A percentile compares a stretch with the other conserved stretches of the same genome.
These are phyloP conservation scores for Pseudogymnoascus sp. DNA, from an alignment of 2,329 filamentous ascomycete species.

Conservation along the genomic window DNA sequence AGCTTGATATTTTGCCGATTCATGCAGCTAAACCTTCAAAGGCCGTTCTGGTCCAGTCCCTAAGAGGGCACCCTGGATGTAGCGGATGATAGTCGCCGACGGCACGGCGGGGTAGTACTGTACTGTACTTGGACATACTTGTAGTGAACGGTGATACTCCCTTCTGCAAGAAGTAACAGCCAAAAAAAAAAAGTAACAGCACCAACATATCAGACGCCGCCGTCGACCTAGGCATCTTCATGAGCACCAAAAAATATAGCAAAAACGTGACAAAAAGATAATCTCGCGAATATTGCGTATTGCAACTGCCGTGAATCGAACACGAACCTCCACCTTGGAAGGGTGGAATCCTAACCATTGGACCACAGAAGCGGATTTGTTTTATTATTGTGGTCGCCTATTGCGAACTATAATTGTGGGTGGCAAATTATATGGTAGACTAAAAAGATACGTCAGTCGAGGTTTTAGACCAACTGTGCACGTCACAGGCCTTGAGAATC, in stretches of 20 bases:
- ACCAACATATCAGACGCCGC: neutral
- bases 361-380: slow-evolving; percentile 4
- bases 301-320: slow-evolving; percentile 8
- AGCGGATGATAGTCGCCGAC: neutral
- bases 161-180: neutral
- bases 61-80: neutral
- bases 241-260: neutral
- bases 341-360: slow-evolving; percentile 13
- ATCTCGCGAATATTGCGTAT: neutral
- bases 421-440: neutral
- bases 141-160: neutral
- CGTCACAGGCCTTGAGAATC: too few species aligned
- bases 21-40: neutral
- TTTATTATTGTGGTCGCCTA: neutral
- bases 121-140: neutral
- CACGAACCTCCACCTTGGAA: slow-evolving; percentile 8
- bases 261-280: neutral
- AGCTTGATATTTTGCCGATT: neutral
- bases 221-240: neutral
- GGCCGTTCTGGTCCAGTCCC: neutral
- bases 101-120: neutral
- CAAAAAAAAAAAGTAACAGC: neutral
- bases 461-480: too few species aligned
- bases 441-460: neutral
- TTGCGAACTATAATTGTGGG: neutral